Percentiles rank a stretch among this genome's conserved stretches.
These are phyloP conservation scores for Sporothrix inflata DNA, from an alignment of 2,329 filamentous ascomycete genomes.

Conservation along the genomic window DNA sequence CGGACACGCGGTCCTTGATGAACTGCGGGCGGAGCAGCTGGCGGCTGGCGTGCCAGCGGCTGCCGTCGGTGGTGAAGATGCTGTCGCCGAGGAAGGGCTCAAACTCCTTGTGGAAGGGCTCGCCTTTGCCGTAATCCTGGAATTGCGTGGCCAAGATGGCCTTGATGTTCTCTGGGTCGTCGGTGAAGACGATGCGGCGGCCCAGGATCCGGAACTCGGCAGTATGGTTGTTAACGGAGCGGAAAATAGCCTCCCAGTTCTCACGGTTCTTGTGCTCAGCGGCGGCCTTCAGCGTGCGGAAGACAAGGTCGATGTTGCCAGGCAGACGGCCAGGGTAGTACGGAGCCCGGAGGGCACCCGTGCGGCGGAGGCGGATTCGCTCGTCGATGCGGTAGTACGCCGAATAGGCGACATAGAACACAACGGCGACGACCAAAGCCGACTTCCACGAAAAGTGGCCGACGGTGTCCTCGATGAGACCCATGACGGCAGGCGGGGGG, in stretches of 20 bases:
- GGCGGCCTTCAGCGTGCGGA: constrained; percentile 56
- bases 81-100: constrained; percentile 73
- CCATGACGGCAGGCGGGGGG: constrained; percentile 43
- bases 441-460: constrained; percentile 49
- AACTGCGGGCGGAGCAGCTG: constrained; percentile 85
- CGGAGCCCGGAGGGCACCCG: constrained; percentile 28
- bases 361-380: constrained; percentile 26
- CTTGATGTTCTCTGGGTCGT: constrained; percentile 88
- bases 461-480: constrained; percentile 54
- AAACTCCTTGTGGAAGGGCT: constrained; percentile 75
- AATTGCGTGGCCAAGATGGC: constrained; percentile 89
- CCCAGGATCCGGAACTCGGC: constrained; percentile 61
- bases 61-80: constrained; percentile 80
- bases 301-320: constrained; percentile 67
- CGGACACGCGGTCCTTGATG: constrained; percentile 79
- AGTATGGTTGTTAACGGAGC: constrained; percentile 54
- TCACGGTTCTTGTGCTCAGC: constrained; percentile 60
- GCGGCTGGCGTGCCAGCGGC: constrained; percentile 78
- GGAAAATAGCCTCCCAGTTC: constrained; percentile 62
- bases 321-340: constrained; percentile 26
- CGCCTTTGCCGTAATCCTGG: constrained; percentile 79
- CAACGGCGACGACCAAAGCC: constrained; percentile 44
- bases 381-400: constrained; percentile 25
- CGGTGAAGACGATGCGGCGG: constrained; percentile 71
- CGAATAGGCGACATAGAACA: constrained; percentile 44